Evolutionary conservation across 2,329 filamentous ascomycete species (phyloP).

Genomic region (Blastomyces percursus): DNA sequence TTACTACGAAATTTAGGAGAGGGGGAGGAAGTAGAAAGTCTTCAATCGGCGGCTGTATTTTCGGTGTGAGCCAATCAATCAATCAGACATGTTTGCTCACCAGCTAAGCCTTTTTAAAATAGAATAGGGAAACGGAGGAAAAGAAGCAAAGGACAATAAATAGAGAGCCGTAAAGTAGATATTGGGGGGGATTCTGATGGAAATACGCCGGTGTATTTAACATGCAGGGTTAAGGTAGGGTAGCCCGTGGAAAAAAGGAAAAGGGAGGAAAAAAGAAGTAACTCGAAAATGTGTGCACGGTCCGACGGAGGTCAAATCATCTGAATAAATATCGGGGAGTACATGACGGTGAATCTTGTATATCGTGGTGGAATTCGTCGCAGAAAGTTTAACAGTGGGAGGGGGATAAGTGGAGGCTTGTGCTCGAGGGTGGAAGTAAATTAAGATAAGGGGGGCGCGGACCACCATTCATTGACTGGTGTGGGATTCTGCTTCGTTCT

Average conservation of each 20-base stretch:
- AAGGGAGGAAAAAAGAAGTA: neutral
- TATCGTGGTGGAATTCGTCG: conserved; percentile 28
- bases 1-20: neutral
- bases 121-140: neutral
- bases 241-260: neutral
- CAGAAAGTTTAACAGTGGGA: conserved; percentile 12
- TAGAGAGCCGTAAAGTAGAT: conserved; percentile 1
- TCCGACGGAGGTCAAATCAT: conserved; percentile 1
- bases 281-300: neutral
- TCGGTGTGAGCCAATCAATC: neutral
- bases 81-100: neutral
- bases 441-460: neutral
- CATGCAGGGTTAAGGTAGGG: conserved; percentile 5
- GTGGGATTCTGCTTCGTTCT: neutral
- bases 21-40: neutral
- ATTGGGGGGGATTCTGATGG: neutral
- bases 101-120: neutral
- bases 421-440: conserved; percentile 1
- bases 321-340: conserved; percentile 22
- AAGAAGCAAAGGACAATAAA: neutral
- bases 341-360: conserved; percentile 41
- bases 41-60: neutral
- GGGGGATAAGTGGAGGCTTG: conserved; percentile 3
- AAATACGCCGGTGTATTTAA: conserved; percentile 10
- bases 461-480: neutral